Percentiles rank a stretch among this genome's conserved stretches.
These are phyloP conservation scores for Xylariaceae sp. DNA, from an alignment of 2,329 filamentous ascomycete species.

Conservation along the genomic window DNA sequence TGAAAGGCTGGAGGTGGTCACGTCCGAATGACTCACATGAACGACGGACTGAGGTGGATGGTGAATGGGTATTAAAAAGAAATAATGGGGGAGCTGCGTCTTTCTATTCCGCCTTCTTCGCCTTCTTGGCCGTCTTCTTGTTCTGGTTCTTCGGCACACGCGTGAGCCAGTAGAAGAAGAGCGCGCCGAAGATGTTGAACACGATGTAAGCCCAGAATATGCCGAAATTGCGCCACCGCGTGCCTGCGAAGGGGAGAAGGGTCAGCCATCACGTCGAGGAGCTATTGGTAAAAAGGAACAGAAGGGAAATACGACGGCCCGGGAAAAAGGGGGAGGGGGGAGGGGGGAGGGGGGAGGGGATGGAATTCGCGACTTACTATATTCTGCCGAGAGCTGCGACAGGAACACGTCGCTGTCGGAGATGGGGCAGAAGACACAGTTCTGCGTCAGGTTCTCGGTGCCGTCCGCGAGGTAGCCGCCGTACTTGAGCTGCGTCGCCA, in stretches of 20 bases:
- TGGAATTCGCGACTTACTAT: conserved; percentile 29
- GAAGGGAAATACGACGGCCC: neutral
- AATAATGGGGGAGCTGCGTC: no score
- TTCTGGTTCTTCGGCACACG: conserved; percentile 34
- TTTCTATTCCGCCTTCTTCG: neutral
- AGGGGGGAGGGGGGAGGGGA: neutral
- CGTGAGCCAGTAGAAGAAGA: conserved; percentile 46
- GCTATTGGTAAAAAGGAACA: neutral
- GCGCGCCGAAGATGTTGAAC: conserved; percentile 46
- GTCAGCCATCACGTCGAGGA: no score
- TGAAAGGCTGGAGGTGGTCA: no score
- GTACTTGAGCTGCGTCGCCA: conserved; percentile 36
- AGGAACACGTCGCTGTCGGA: conserved; percentile 31
- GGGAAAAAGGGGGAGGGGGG: neutral
- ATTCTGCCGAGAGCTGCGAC: conserved; percentile 32
- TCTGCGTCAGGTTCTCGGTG: conserved; percentile 31
- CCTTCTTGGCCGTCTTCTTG: conserved; percentile 21
- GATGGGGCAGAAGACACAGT: conserved; percentile 37
- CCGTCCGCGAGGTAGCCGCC: conserved; percentile 35
- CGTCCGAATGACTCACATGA: no score
- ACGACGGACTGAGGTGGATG: no score
- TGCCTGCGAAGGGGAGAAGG: conserved; percentile 11
- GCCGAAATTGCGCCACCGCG: conserved; percentile 51
- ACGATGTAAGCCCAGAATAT: conserved; percentile 46
- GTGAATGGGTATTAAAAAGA: no score